Percentiles rank a stretch among this genome's conserved stretches.
These are phyloP conservation scores for Candida jianshihensis DNA, from an alignment of 805 yeast genomes.

Conservation along the genomic window DNA sequence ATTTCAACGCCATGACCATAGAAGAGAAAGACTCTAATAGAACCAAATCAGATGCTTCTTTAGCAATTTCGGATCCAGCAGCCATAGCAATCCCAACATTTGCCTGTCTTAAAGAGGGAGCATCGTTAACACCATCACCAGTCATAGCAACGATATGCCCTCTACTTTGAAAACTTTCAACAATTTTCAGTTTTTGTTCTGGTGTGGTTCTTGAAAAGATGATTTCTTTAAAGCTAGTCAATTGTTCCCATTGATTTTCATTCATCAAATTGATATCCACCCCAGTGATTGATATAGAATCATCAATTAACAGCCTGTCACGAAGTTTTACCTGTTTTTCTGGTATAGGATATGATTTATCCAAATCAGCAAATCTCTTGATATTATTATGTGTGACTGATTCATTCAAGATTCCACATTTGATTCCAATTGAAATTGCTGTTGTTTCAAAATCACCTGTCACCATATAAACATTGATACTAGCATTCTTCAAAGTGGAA, in stretches of 20 bases:
- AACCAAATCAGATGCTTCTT: slow-evolving; percentile 20
- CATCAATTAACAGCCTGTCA: slow-evolving; percentile 14
- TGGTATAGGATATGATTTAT: slow-evolving; percentile 6
- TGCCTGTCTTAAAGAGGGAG: slow-evolving; percentile 78
- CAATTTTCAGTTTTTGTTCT: slow-evolving; percentile 44
- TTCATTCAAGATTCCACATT: slow-evolving; percentile 29
- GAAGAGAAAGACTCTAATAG: slow-evolving; percentile 20
- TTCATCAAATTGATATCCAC: slow-evolving; percentile 24
- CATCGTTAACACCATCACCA: slow-evolving; percentile 90
- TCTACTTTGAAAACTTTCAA: slow-evolving; percentile 43
- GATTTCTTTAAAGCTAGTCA: slow-evolving; percentile 31
- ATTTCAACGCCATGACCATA: slow-evolving; percentile 32
- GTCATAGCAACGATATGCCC: slow-evolving; percentile 86
- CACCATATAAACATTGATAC: slow-evolving; percentile 35
- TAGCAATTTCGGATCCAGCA: slow-evolving; percentile 22
- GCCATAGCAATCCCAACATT: slow-evolving; percentile 78
- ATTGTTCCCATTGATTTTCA: slow-evolving; percentile 37
- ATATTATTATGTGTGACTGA: slow-evolving; percentile 9
- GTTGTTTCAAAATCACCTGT: slow-evolving; percentile 51
- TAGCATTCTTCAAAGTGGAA: slow-evolving; percentile 29
- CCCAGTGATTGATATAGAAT: slow-evolving; percentile 29
- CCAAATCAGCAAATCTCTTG: slow-evolving; percentile 16
- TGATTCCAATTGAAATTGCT: slow-evolving; percentile 42
- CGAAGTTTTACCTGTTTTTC: slow-evolving; percentile 6
- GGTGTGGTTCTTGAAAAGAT: slow-evolving; percentile 33